Percentiles rank a stretch among this genome's conserved stretches.
Conservation (phyloP, 495 filamentous ascomycete species). For the Hapsidospora chrysogenum region DNA sequence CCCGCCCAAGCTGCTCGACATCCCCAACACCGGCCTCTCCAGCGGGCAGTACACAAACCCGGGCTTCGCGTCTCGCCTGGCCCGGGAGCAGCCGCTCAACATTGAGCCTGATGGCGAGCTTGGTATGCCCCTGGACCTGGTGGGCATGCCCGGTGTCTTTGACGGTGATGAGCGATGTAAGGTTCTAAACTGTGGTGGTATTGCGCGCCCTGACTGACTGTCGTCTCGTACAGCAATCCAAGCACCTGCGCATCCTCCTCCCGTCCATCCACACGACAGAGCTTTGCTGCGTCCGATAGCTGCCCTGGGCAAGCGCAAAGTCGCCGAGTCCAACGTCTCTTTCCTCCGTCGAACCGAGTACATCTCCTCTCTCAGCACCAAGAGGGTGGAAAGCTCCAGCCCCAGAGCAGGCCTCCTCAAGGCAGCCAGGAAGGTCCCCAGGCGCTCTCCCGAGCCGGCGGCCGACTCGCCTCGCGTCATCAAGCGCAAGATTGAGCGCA, state of each 20-base stretch:
- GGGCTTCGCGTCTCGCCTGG: constrained; percentile 71
- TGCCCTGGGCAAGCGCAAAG: constrained; percentile 60
- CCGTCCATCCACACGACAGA: constrained; percentile 66
- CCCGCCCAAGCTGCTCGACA: constrained; percentile 89
- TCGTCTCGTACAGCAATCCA: constrained; percentile 74
- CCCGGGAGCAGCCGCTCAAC: constrained; percentile 80
- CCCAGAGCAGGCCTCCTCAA: constrained; percentile 14
- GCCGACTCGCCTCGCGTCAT: constrained; percentile 69
- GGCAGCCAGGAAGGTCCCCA: constrained; percentile 15
- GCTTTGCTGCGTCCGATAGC: constrained; percentile 63
- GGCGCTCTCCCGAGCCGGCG: constrained; percentile 25
- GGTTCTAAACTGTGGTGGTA: constrained; percentile 19
- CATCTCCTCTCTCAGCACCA: constrained; percentile 47
- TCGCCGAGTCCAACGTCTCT: constrained; percentile 52
- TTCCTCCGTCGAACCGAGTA: constrained; percentile 96
- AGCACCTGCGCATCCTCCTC: constrained; percentile 48
- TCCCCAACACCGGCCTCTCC: constrained; percentile 77
- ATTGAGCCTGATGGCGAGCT: constrained; percentile 96
- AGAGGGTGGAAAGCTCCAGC: constrained; percentile 12
- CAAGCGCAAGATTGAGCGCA: constrained; percentile 62
- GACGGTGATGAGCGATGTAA: constrained; percentile 89
- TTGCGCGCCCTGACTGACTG: too few species aligned
- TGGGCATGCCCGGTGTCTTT: constrained; percentile 87
- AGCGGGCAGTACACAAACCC: constrained; percentile 72
- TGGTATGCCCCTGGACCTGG: constrained; percentile 90